These are phyloP conservation scores for Solanum hybrid DNA, from an alignment of 305 asterid species.

Conservation along the genomic window DNA sequence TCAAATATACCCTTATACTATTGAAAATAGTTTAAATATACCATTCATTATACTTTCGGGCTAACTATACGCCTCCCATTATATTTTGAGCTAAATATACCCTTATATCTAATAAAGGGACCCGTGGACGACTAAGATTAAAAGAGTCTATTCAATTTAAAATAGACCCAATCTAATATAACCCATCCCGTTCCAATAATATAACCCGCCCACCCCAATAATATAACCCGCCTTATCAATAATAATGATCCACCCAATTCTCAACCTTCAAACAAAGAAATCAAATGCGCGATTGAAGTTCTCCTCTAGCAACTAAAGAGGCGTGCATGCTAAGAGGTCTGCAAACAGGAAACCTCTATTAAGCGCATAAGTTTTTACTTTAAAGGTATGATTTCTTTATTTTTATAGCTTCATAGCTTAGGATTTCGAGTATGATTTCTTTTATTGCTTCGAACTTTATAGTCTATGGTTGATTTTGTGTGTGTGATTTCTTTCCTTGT, in stretches of 20 bases:
- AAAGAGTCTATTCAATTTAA: background rate
- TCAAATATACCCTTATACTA: too few relatives aligned
- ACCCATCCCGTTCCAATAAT: background rate
- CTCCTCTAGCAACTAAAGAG: background rate
- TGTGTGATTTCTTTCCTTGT: background rate
- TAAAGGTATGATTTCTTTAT: background rate
- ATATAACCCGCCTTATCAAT: too few relatives aligned
- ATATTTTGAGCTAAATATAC: background rate
- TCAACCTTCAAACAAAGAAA: too few relatives aligned
- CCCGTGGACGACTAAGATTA: background rate
- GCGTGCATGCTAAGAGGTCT: background rate
- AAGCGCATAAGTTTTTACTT: background rate
- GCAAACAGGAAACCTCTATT: background rate
- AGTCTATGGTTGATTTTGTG: background rate
- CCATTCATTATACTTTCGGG: background rate
- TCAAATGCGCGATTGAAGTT: background rate
- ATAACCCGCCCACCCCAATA: background rate
- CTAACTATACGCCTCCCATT: background rate
- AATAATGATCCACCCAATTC: background rate
- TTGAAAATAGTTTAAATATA: background rate
- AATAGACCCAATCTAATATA: too few relatives aligned
- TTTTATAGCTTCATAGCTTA: background rate
- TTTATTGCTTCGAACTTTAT: background rate
- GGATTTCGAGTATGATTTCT: background rate
- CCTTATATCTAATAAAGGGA: background rate